Conservation (phyloP, 352 stramenopile species). For the Phytophthora niederhauseri region DNA sequence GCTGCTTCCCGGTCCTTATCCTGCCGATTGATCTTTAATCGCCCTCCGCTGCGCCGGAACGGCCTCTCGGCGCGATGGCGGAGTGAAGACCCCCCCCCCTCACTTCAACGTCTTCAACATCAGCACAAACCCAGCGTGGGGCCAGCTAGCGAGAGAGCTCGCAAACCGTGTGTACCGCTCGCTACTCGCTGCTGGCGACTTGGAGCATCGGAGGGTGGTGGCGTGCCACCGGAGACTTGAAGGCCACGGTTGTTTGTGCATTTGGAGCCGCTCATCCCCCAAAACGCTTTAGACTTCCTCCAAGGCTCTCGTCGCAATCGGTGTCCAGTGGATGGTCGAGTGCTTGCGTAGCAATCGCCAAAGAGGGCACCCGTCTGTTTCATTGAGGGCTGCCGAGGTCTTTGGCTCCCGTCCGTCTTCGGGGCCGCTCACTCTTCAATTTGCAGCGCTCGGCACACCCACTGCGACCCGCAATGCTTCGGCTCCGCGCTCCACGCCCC, state of each 20-base stretch:
- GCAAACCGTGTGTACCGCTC: background rate
- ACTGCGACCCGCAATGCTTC: slow-evolving; percentile 9
- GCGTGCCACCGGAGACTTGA: background rate
- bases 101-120: slow-evolving; percentile 5
- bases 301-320: background rate
- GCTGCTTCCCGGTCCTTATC: background rate
- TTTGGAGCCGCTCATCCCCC: background rate
- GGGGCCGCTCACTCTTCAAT: slow-evolving; percentile 17
- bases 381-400: background rate
- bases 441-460: slow-evolving; percentile 11
- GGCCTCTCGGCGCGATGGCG: background rate
- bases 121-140: background rate
- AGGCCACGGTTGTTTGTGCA: slow-evolving; percentile 1
- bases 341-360: background rate
- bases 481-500: background rate
- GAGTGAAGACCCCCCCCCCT: background rate
- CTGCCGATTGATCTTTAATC: background rate
- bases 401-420: slow-evolving; percentile 2
- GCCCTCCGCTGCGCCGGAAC: background rate
- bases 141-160: background rate
- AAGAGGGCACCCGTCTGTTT: background rate
- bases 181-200: background rate
- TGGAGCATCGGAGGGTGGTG: background rate
- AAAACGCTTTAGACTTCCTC: background rate
- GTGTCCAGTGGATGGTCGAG: background rate